Base-by-base conservation (phyloP, 345 rosid species). In the Alliaria petiolata region DNA sequence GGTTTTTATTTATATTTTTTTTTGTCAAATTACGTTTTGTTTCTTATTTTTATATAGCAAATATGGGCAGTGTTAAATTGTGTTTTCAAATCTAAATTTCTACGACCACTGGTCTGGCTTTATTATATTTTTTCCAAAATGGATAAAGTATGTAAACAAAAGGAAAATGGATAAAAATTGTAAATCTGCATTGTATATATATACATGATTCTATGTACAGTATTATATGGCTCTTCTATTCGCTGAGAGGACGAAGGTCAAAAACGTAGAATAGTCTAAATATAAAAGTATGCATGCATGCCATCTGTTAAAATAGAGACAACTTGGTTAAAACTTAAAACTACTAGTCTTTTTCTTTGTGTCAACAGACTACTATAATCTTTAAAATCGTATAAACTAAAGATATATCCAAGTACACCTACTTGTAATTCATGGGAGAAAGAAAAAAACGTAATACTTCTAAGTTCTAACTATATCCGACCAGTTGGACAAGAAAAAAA, bases 161-260 rank as follows among this genome's bases (percentile, higher is more conserved):
- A n/a, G n/a, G 17, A 74, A 31, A 47, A 33, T 51, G 74, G 69
- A 75, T 67, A 67, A 17, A n/a, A n/a, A n/a, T n/a, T n/a, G n/a
- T n/a, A n/a, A n/a, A n/a, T n/a, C n/a, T n/a, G n/a, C n/a, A n/a
- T n/a, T n/a, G n/a, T n/a, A n/a, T n/a, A n/a, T n/a, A 4, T 40
- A 19, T 28, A 28, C 5, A 61, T 28, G 20, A 30, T 4, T 40
- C 59, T 51, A 17, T 0, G 36, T 20, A n/a, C n/a, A n/a, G n/a
- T n/a, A 45, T 22, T 22, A 6, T 55, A 35, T 30, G 78, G 67
- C 78, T 74, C 72, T 74, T 66, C 55, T 33, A 31, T 40, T 50
- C 54, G 16, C 62, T 74, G 72, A 65, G 72, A 39, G 46, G 78
- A 49, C 72, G 46, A 58, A n/a, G 45, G 72, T 6, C 61, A 49